A percentile compares a stretch with the other conserved stretches of the same genome.
phyloP scores from a whole-genome alignment of 2,329 filamentous ascomycete genomes.

The Ophiocordyceps polyrhachis-furcata region DNA sequence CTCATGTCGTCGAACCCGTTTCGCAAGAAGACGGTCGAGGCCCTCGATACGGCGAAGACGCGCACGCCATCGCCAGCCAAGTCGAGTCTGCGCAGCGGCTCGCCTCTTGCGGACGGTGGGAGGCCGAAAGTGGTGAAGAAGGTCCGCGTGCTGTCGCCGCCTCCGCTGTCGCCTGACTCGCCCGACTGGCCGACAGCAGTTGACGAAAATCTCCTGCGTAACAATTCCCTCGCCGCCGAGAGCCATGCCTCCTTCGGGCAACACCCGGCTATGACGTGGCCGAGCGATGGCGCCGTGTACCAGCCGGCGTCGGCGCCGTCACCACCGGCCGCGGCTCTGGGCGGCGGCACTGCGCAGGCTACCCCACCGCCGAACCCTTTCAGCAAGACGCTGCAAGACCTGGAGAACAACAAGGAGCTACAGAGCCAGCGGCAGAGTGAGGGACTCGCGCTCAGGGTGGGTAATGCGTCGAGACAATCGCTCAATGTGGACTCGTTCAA shows the following conservation, averaged over 20 bases:
- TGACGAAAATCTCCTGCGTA: background rate
- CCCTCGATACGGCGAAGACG: conserved; percentile 3
- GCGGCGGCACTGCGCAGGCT: background rate
- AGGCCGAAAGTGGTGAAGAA: conserved; percentile 36
- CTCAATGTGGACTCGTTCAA: conserved; percentile 67
- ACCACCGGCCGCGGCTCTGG: conserved; percentile 2
- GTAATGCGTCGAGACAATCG: conserved; percentile 20
- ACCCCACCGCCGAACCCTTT: conserved; percentile 24
- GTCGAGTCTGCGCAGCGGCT: conserved; percentile 5
- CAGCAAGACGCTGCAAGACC: conserved; percentile 32
- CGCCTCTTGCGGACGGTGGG: conserved; percentile 1
- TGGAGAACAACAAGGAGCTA: conserved; percentile 20
- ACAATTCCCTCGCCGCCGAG: background rate
- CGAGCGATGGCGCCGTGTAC: conserved; percentile 7
- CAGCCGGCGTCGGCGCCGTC: conserved; percentile 5
- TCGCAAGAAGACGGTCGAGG: conserved; percentile 6
- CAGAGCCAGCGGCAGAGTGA: conserved; percentile 12
- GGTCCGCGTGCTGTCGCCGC: conserved; percentile 47
- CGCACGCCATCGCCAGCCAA: conserved; percentile 5
- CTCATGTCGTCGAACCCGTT: conserved; percentile 9
- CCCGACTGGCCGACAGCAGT: conserved; percentile 11
- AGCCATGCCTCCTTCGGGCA: background rate
- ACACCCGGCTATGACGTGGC: background rate
- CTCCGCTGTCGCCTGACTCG: conserved; percentile 39
- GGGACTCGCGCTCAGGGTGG: conserved; percentile 14